Percentiles rank a stretch among this genome's conserved stretches.
These are phyloP conservation scores for Gymnopus androsaceus DNA, from an alignment of 1,284 basidiomycete species.

Conservation along the genomic window DNA sequence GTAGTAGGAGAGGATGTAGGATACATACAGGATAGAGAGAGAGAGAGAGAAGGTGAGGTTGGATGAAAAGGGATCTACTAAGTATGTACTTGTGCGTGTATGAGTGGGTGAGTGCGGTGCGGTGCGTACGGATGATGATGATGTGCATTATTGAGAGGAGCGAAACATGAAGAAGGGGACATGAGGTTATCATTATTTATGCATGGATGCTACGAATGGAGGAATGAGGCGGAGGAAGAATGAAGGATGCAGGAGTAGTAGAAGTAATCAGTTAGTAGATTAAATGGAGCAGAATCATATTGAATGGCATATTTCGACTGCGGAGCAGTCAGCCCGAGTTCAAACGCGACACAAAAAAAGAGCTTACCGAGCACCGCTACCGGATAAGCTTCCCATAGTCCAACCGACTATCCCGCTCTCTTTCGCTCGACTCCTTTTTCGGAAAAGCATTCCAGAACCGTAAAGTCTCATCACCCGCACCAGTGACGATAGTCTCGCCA, in stretches of 20 bases:
- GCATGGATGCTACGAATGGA: not conserved
- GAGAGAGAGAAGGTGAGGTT: no score
- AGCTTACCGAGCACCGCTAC: slow-evolving; percentile 26
- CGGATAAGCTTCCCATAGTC: slow-evolving; percentile 68
- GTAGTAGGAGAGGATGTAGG: not conserved
- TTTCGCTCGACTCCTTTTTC: slow-evolving; percentile 56
- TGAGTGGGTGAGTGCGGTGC: no score
- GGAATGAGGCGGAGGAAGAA: not conserved
- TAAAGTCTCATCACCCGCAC: slow-evolving; percentile 96
- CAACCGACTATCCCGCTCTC: slow-evolving; percentile 45
- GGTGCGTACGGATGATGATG: no score
- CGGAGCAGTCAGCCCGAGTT: not conserved
- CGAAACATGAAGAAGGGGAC: no score
- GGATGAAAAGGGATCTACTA: no score
- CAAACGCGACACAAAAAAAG: not conserved
- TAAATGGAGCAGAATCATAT: not conserved
- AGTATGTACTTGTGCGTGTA: no score
- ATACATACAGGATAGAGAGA: no score
- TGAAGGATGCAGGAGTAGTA: not conserved
- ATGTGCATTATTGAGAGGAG: no score
- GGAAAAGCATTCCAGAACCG: slow-evolving; percentile 96
- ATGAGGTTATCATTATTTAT: no score
- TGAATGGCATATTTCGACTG: not conserved
- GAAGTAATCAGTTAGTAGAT: not conserved
- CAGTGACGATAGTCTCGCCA: slow-evolving; percentile 96